Base-by-base conservation (phyloP, 2,329 filamentous ascomycete species). In the Cladophialophora psammophila region DNA sequence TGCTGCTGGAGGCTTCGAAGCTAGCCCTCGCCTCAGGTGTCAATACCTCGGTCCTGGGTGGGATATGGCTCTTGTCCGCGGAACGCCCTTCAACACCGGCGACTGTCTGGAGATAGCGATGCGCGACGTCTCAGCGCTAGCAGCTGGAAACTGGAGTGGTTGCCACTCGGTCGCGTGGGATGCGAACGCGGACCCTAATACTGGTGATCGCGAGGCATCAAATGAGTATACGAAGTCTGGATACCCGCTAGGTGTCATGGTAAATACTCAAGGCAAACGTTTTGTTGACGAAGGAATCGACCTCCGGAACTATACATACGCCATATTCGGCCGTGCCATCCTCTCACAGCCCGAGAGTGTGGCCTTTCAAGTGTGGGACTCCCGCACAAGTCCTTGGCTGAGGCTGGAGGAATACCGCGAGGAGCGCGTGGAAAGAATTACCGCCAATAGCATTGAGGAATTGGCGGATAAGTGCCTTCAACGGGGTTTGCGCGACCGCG, bases 141-240 rank as follows among this genome's bases (percentile, higher is more conserved):
- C 80, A 13, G 81, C 79, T 0, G 88, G 88, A 0, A 82, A 90
- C 72, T 89, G 85, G 81, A 86, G 85, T 0, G 88, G 88, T 0
- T 91, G 88, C 71, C 88, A 91, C 73, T 84, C 85, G 1, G 85
- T 86, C 0, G 84, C 84, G 3, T 90, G 88, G 88, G 88, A 91
- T 72, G 87, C 86, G 1, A 84, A 89, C 72, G 84, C 88, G 0
- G 81, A 84, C 0, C 74, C 82, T 0, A 74, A 86, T 67, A 78
- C 78, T 0, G 88, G 88, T 3, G 84, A 90, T 70, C 82, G 86
- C 1, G 77, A 76, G n/a, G 76, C 86, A 1, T 88, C 88, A 1
- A 91, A 91, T 71, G 84, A 90, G 74, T 90, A 84, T 72, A 91
- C 88, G 5, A 91, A 91, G 73, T 88, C 86, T 0, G 88, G 88